phyloP scores from a whole-genome alignment of 768 basidiomycete species.

The Lactifluus volemus region DNA sequence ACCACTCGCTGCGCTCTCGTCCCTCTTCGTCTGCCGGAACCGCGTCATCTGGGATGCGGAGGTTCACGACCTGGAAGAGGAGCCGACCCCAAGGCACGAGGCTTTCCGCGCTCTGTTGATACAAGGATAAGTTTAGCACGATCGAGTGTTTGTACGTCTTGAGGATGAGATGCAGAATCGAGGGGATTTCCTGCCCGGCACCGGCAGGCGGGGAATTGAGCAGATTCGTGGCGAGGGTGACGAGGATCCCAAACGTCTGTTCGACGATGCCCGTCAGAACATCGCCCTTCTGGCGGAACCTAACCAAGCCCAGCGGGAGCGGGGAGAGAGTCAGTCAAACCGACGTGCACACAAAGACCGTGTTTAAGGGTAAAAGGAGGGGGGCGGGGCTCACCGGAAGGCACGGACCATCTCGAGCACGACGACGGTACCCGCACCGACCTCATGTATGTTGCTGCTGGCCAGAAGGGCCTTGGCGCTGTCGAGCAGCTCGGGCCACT shows the following conservation, averaged over 20 bases:
- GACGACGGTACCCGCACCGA: conserved; percentile 75
- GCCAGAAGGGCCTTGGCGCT: conserved; percentile 55
- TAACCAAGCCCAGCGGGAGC: conserved; percentile 22
- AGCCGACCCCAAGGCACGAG: conserved; percentile 85
- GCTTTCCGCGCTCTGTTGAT: conserved; percentile 67
- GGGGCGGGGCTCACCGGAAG: conserved; percentile 45
- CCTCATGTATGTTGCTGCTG: conserved; percentile 59
- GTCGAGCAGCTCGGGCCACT: conserved; percentile 64
- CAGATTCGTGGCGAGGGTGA: conserved; percentile 64
- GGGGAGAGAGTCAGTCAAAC: neutral
- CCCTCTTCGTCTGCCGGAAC: conserved; percentile 69
- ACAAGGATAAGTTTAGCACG: conserved; percentile 57
- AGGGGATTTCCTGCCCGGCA: conserved; percentile 63
- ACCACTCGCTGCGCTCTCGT: conserved; percentile 76
- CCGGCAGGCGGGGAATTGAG: conserved; percentile 50
- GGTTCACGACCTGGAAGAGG: conserved; percentile 70
- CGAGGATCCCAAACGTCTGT: conserved; percentile 66
- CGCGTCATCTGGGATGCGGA: conserved; percentile 53
- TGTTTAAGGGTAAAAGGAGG: too few relatives aligned
- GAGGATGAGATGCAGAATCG: conserved; percentile 77
- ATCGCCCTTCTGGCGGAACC: conserved; percentile 61
- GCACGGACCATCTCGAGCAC: conserved; percentile 71
- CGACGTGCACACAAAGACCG: neutral
- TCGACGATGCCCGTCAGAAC: conserved; percentile 49
- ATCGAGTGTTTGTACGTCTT: conserved; percentile 83